These are phyloP conservation scores for Penicillium sp. DNA, from an alignment of 2,329 filamentous ascomycete genomes.

Conservation along the genomic window DNA sequence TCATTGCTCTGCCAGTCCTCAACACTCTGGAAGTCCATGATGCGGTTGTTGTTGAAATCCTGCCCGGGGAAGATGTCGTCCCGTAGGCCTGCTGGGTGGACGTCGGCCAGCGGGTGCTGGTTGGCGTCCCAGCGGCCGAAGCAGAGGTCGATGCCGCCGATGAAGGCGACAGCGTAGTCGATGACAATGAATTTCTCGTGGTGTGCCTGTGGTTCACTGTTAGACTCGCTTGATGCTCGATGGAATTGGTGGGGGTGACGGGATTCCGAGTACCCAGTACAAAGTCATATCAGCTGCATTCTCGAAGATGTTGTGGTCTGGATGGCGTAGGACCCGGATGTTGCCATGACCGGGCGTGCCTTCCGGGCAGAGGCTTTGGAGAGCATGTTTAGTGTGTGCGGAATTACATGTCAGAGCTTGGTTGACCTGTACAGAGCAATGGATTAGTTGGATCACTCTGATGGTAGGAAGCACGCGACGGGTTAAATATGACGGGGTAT, in stretches of 20 bases:
- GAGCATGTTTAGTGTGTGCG: slow-evolving; percentile 82
- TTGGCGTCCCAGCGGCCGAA: slow-evolving; percentile 91
- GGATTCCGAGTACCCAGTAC: too few relatives aligned
- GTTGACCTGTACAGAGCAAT: slow-evolving; percentile 52
- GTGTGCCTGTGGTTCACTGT: slow-evolving; percentile 70
- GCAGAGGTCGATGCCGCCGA: slow-evolving; percentile 90
- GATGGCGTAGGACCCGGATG: slow-evolving; percentile 84
- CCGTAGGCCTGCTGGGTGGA: slow-evolving; percentile 76
- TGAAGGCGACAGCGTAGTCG: slow-evolving; percentile 86
- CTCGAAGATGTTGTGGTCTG: slow-evolving; percentile 91
- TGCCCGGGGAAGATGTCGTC: slow-evolving; percentile 92
- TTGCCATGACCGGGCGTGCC: slow-evolving; percentile 81
- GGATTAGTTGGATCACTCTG: too few relatives aligned
- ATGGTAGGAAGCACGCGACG: too few relatives aligned
- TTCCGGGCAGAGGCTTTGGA: slow-evolving; percentile 74
- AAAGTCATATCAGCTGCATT: slow-evolving; percentile 95
- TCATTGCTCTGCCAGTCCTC: slow-evolving; percentile 91
- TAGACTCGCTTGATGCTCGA: too few relatives aligned
- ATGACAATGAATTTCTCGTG: slow-evolving; percentile 98
- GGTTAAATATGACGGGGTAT: too few relatives aligned
- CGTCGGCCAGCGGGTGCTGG: slow-evolving; percentile 81
- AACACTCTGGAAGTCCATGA: slow-evolving; percentile 93
- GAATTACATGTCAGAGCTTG: slow-evolving; percentile 88
- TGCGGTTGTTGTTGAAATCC: slow-evolving; percentile 96
- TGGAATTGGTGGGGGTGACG: too few relatives aligned